Evolutionary conservation across 1,284 basidiomycete genomes (phyloP).

Genomic region (Ganoderma lucidum): DNA sequence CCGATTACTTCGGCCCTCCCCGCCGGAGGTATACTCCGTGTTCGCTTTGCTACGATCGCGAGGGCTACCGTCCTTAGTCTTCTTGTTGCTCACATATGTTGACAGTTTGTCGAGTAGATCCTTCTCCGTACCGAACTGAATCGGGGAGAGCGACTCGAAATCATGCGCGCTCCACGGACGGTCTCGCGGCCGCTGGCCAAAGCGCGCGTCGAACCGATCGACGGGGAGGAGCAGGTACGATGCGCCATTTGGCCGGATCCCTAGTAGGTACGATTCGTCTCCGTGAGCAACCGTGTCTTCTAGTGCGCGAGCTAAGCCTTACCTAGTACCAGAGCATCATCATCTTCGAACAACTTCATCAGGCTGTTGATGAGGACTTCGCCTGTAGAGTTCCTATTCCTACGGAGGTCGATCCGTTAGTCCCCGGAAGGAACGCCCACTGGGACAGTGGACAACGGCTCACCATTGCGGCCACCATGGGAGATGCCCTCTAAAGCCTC

Average conservation of each 20-base stretch:
- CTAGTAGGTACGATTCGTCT: slow-evolving; percentile 29
- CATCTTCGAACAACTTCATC: slow-evolving; percentile 10
- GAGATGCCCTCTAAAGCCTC: slow-evolving; percentile 41
- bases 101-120: slow-evolving; percentile 40
- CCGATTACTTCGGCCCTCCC: slow-evolving; percentile 14
- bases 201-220: slow-evolving; percentile 23
- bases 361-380: slow-evolving; percentile 20
- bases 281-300: neutral
- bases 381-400: slow-evolving; percentile 20
- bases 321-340: slow-evolving; percentile 34
- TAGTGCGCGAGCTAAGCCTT: slow-evolving; percentile 1
- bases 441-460: slow-evolving; percentile 5
- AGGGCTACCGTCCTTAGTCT: slow-evolving; percentile 27
- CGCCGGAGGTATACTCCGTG: slow-evolving; percentile 35
- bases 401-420: neutral
- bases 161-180: slow-evolving; percentile 24
- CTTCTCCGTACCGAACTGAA: slow-evolving; percentile 36
- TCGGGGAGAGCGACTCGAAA: slow-evolving; percentile 45
- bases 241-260: slow-evolving; percentile 43
- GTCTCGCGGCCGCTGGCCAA: slow-evolving; percentile 9
- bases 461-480: slow-evolving; percentile 33
- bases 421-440: neutral
- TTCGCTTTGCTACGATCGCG: slow-evolving; percentile 43
- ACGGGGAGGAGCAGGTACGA: slow-evolving; percentile 43
- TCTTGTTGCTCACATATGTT: slow-evolving; percentile 37